These are phyloP conservation scores for Chaetomium sp. DNA, from an alignment of 2,329 filamentous ascomycete genomes.

Conservation along the genomic window DNA sequence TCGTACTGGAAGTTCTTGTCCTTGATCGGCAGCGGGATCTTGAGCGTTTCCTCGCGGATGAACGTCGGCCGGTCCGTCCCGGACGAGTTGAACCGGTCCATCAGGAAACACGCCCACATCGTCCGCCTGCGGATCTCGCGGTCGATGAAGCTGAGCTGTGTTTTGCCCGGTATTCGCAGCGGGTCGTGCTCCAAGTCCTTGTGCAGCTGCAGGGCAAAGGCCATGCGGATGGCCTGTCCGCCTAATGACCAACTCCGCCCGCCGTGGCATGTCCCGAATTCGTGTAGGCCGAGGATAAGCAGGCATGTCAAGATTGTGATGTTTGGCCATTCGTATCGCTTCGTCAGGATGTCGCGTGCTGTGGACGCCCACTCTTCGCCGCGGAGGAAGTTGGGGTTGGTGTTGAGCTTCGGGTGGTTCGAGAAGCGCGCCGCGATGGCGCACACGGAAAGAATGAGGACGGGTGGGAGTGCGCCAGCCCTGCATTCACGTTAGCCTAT, in stretches of 20 bases:
- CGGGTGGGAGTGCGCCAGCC: slow-evolving; percentile 74
- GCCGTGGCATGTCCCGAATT: slow-evolving; percentile 95
- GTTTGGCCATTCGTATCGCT: slow-evolving; percentile 88
- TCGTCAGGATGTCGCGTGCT: slow-evolving; percentile 80
- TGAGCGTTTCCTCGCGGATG: slow-evolving; percentile 79
- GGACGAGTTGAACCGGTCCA: slow-evolving; percentile 97
- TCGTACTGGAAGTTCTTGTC: slow-evolving; percentile 88
- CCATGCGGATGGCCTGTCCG: slow-evolving; percentile 93
- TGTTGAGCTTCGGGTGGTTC: slow-evolving; percentile 72
- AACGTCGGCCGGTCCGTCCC: slow-evolving; percentile 90
- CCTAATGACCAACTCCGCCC: slow-evolving; percentile 93
- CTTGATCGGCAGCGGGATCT: slow-evolving; percentile 84
- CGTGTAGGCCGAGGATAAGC: slow-evolving; percentile 80
- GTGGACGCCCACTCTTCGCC: slow-evolving; percentile 87
- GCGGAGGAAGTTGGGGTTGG: slow-evolving; percentile 72
- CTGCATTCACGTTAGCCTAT: slow-evolving; percentile 33
- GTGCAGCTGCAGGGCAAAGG: slow-evolving; percentile 89
- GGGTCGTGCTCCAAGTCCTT: slow-evolving; percentile 83
- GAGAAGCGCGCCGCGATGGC: slow-evolving; percentile 94
- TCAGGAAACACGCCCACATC: slow-evolving; percentile 97
- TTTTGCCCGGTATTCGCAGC: slow-evolving; percentile 52
- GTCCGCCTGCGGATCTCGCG: slow-evolving; percentile 86
- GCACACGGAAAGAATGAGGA: slow-evolving; percentile 88
- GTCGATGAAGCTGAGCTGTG: slow-evolving; percentile 79
- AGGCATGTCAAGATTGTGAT: slow-evolving; percentile 93